Conservation (phyloP, 73 alveolate genomes). For the Urostyla sp. region DNA sequence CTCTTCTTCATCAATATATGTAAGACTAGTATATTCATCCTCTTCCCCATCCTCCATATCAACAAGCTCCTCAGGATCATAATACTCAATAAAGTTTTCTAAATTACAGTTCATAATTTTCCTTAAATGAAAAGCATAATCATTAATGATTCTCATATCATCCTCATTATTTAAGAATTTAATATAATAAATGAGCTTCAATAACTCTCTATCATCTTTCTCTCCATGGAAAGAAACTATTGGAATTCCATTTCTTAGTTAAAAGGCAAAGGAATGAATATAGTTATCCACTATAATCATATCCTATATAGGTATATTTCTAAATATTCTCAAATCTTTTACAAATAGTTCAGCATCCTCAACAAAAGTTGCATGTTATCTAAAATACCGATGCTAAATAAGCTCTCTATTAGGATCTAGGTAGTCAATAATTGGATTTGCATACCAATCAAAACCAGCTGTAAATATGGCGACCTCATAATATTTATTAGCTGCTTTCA, state of each 20-base stretch:
- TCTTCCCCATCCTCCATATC: no score
- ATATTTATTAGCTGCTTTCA: slow-evolving; percentile 62
- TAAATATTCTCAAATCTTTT: slow-evolving; percentile 71
- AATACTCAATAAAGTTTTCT: slow-evolving; percentile 25
- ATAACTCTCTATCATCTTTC: slow-evolving; percentile 83
- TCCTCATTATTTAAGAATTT: not conserved
- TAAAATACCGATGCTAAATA: slow-evolving; percentile 78
- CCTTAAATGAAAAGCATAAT: slow-evolving; percentile 28
- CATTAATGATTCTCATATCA: slow-evolving; percentile 21
- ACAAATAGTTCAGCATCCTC: slow-evolving; percentile 71
- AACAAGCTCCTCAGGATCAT: slow-evolving; percentile 16
- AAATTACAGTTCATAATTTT: not conserved
- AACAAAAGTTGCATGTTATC: slow-evolving; percentile 75
- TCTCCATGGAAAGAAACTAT: slow-evolving; percentile 89
- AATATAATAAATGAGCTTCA: slow-evolving; percentile 13
- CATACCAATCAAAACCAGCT: slow-evolving; percentile 84
- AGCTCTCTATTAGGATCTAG: slow-evolving; percentile 84
- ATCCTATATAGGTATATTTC: slow-evolving; percentile 65
- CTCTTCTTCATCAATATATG: no score
- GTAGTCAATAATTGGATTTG: slow-evolving; percentile 87
- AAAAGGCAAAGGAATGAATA: slow-evolving; percentile 82
- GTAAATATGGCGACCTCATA: slow-evolving; percentile 90
- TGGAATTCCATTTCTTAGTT: slow-evolving; percentile 90
- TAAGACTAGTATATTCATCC: no score
- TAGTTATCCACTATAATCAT: slow-evolving; percentile 87